Conservation (phyloP, 371 early-diverging fungal genomes). For the Rhizopus stolonifer region DNA sequence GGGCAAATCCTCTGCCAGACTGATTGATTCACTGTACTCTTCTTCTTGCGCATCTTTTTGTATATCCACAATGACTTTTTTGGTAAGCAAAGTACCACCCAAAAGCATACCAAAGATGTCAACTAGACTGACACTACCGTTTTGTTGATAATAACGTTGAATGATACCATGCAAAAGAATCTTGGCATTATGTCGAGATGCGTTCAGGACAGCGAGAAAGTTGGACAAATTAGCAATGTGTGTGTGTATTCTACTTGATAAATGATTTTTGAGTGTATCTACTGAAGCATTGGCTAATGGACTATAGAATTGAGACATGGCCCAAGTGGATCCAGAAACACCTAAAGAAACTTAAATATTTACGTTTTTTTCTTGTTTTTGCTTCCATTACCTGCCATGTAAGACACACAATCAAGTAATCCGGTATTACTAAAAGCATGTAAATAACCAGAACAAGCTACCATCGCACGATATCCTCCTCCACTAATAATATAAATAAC, state of each 20-base stretch:
- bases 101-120: slow-evolving; percentile 70
- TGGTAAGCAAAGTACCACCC: slow-evolving; percentile 58
- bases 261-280: slow-evolving; percentile 25
- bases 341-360: too few relatives aligned
- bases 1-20: background rate
- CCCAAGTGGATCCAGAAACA: slow-evolving; percentile 62
- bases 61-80: slow-evolving; percentile 8
- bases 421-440: slow-evolving; percentile 58
- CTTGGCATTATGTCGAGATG: slow-evolving; percentile 43
- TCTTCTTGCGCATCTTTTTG: background rate
- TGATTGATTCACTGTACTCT: slow-evolving; percentile 10
- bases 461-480: slow-evolving; percentile 75
- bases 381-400: slow-evolving; percentile 47
- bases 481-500: slow-evolving; percentile 49
- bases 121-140: slow-evolving; percentile 56
- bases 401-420: slow-evolving; percentile 58
- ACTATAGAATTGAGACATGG: slow-evolving; percentile 44
- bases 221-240: slow-evolving; percentile 49
- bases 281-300: slow-evolving; percentile 28
- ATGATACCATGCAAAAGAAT: slow-evolving; percentile 50
- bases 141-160: slow-evolving; percentile 51
- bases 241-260: slow-evolving; percentile 37
- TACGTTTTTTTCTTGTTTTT: background rate
- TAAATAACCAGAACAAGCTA: slow-evolving; percentile 61
- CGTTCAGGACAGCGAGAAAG: slow-evolving; percentile 34